Conservation (phyloP, 495 filamentous ascomycete genomes). For the Xylaria palmicola region DNA sequence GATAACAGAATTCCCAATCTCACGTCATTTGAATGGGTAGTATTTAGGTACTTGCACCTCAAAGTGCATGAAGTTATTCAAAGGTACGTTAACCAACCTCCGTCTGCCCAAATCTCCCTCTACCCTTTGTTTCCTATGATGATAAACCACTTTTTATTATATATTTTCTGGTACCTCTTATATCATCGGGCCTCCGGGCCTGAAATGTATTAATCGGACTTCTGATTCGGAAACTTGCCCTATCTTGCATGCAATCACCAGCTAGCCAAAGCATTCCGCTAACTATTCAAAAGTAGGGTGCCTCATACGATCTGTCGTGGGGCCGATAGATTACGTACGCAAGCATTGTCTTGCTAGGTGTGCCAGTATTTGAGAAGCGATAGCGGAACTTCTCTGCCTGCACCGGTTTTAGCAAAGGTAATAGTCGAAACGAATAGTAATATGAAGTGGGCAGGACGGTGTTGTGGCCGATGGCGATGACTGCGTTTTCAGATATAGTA, state of each 20-base stretch:
- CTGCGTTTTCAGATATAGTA: background rate
- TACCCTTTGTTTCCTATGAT: conserved; percentile 42
- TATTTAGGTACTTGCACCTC: no score
- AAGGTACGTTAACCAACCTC: conserved; percentile 12
- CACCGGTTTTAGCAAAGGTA: no score
- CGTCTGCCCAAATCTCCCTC: background rate
- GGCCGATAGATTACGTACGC: no score
- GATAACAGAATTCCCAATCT: no score
- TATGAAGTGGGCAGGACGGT: no score
- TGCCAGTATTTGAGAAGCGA: no score
- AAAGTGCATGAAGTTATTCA: no score
- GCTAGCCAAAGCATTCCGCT: background rate
- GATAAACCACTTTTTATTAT: conserved; percentile 41
- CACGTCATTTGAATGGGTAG: no score
- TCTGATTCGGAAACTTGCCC: conserved; percentile 42
- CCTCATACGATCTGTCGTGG: background rate
- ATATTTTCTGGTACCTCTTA: conserved; percentile 66
- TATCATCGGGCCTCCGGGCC: conserved; percentile 50
- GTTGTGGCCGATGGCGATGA: no score
- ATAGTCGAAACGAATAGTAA: no score
- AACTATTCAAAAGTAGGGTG: background rate
- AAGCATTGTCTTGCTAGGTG: no score
- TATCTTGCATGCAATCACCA: background rate
- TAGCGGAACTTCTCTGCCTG: no score
- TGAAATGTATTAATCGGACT: conserved; percentile 61